Conservation (phyloP, 2,329 filamentous ascomycete species). For the Paraphaeosphaeria minitans region DNA sequence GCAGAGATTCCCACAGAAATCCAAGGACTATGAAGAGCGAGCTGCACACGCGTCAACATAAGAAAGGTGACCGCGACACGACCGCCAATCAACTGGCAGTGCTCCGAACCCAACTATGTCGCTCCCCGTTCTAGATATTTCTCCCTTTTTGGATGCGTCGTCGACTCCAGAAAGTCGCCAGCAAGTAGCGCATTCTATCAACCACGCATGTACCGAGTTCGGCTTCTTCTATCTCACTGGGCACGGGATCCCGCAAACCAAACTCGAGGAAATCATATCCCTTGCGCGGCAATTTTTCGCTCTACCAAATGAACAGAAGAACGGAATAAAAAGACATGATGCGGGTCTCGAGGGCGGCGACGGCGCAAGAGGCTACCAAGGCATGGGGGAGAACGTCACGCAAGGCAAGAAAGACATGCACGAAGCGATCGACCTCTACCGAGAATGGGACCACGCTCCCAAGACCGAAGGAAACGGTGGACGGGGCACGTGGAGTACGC, state of each 20-base stretch:
- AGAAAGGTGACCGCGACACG: neutral
- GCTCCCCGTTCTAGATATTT: slow-evolving; percentile 51
- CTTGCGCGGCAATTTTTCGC: slow-evolving; percentile 46
- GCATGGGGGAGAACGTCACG: slow-evolving; percentile 46
- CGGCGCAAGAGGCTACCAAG: slow-evolving; percentile 46
- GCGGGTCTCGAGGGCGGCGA: slow-evolving; percentile 42
- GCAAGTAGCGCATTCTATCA: slow-evolving; percentile 39
- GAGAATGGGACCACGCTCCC: slow-evolving; percentile 39
- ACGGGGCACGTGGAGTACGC: slow-evolving; percentile 30
- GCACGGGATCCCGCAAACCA: slow-evolving; percentile 45
- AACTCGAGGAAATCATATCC: slow-evolving; percentile 33
- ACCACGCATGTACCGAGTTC: slow-evolving; percentile 44
- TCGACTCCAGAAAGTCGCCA: slow-evolving; percentile 23
- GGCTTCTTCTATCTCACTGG: slow-evolving; percentile 53
- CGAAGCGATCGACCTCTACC: slow-evolving; percentile 49
- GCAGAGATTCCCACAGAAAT: too few species aligned
- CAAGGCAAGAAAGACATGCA: slow-evolving; percentile 42
- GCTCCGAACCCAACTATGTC: slow-evolving; percentile 8
- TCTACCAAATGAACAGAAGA: slow-evolving; percentile 34
- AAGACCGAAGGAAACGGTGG: slow-evolving; percentile 23
- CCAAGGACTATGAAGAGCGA: too few species aligned
- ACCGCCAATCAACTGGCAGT: neutral
- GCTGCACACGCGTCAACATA: neutral
- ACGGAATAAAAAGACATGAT: slow-evolving; percentile 42
- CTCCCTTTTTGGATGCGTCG: slow-evolving; percentile 39